phyloP scores from a whole-genome alignment of 768 basidiomycete species.

The Favolaschia claudopus region DNA sequence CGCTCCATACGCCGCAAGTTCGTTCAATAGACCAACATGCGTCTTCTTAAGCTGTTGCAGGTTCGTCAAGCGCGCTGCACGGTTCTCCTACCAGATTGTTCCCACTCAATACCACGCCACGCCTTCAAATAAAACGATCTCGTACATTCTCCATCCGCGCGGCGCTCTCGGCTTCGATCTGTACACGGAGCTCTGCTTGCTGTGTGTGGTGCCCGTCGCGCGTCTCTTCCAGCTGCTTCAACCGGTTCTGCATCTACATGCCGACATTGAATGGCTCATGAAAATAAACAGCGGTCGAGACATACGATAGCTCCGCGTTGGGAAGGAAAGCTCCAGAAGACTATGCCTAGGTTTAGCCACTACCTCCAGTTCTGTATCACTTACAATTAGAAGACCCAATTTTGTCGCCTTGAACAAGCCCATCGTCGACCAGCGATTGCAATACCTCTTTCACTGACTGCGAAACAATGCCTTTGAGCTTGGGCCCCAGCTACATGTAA shows the following conservation, averaged over 20 bases:
- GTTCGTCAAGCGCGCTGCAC: constrained; percentile 58
- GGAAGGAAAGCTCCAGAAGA: constrained; percentile 96
- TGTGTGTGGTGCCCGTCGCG: constrained; percentile 52
- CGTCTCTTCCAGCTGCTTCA: constrained; percentile 58
- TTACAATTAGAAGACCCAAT: constrained; percentile 94
- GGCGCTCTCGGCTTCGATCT: constrained; percentile 58
- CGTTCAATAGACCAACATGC: constrained; percentile 61
- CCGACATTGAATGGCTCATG: constrained; percentile 4
- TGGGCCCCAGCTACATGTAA: constrained; percentile 61
- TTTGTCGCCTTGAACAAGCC: constrained; percentile 87
- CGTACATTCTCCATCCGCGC: constrained; percentile 67
- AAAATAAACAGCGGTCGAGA: background rate
- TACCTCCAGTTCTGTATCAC: constrained; percentile 35
- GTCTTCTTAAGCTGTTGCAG: constrained; percentile 58
- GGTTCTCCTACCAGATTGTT: constrained; percentile 59
- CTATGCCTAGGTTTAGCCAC: constrained; percentile 44
- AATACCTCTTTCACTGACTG: constrained; percentile 94
- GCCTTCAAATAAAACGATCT: constrained; percentile 11
- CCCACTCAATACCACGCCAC: background rate
- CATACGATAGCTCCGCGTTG: constrained; percentile 80
- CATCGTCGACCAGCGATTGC: constrained; percentile 87
- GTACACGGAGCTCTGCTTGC: constrained; percentile 53
- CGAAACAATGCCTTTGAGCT: constrained; percentile 91
- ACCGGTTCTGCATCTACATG: constrained; percentile 64
- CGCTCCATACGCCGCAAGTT: constrained; percentile 80